Evolutionary conservation across 2,329 filamentous ascomycete species (phyloP).

Genomic region (Clarireedia paspali): DNA sequence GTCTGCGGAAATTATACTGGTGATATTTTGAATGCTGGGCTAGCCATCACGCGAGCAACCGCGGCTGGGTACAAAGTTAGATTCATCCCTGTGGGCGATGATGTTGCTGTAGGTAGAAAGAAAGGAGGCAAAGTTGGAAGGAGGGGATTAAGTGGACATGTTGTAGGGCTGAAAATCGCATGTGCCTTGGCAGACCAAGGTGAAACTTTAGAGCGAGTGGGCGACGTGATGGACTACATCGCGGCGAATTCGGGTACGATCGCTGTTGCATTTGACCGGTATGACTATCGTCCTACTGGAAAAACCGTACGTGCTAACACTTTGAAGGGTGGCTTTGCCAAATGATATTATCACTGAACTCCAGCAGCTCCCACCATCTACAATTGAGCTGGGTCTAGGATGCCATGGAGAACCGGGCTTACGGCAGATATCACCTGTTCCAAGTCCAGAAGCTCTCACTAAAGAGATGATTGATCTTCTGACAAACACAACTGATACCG

Average conservation of each 20-base stretch:
- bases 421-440: background rate
- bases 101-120: constrained; percentile 25
- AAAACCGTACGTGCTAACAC: background rate
- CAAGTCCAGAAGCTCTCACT: constrained; percentile 1
- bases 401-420: background rate
- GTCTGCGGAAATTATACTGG: constrained; percentile 37
- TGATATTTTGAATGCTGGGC: constrained; percentile 34
- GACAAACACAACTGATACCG: background rate
- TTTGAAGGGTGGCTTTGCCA: constrained; percentile 20
- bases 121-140: constrained; percentile 41
- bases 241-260: constrained; percentile 36
- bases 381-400: constrained; percentile 35
- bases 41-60: constrained; percentile 33
- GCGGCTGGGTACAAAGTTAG: constrained; percentile 20
- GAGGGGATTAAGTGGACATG: constrained; percentile 42
- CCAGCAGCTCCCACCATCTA: constrained; percentile 18
- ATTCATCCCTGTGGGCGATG: constrained; percentile 28
- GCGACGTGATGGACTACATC: constrained; percentile 22
- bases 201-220: constrained; percentile 17
- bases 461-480: background rate
- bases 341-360: constrained; percentile 22
- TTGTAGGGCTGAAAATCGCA: constrained; percentile 37
- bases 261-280: constrained; percentile 42
- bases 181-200: constrained; percentile 23
- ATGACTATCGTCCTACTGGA: constrained; percentile 18